Percentiles rank a stretch among this genome's conserved stretches.
Conservation (phyloP, 148 eudicot species). For the Polygonum aviculare region DNA sequence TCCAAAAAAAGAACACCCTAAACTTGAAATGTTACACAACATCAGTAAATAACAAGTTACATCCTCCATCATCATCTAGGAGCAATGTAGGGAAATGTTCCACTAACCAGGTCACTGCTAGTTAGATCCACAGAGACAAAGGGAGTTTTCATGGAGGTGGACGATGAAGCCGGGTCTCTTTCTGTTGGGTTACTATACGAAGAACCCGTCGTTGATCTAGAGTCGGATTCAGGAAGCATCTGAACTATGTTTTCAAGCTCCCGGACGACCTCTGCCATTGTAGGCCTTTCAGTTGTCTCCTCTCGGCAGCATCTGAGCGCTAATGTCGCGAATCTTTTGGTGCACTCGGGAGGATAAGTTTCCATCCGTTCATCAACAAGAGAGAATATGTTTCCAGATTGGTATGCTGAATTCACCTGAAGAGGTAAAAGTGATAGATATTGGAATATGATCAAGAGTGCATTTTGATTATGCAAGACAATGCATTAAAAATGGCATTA, state of each 20-base stretch:
- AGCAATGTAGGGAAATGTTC: constrained; percentile 21
- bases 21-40: too few relatives aligned
- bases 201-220: constrained; percentile 17
- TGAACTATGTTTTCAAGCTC: constrained; percentile 51
- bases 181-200: constrained; percentile 4
- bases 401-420: constrained; percentile 46
- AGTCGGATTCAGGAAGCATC: constrained; percentile 19
- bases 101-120: constrained; percentile 43
- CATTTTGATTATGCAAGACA: neutral
- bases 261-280: constrained; percentile 72
- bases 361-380: constrained; percentile 66
- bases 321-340: constrained; percentile 47
- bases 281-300: constrained; percentile 50
- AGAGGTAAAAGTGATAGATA: neutral
- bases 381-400: constrained; percentile 36
- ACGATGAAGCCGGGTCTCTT: neutral
- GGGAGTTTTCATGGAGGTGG: constrained; percentile 6
- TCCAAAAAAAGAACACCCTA: too few relatives aligned
- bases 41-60: neutral
- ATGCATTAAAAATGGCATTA: neutral
- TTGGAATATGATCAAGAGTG: neutral
- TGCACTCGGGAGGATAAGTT: constrained; percentile 46
- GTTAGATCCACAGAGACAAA: constrained; percentile 30
- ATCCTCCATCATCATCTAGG: constrained; percentile 3
- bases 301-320: constrained; percentile 56